Percentiles rank a stretch among this genome's conserved stretches.
Evolutionary conservation across 495 filamentous ascomycete genomes (phyloP).

Genomic region (Bacidia rubella): DNA sequence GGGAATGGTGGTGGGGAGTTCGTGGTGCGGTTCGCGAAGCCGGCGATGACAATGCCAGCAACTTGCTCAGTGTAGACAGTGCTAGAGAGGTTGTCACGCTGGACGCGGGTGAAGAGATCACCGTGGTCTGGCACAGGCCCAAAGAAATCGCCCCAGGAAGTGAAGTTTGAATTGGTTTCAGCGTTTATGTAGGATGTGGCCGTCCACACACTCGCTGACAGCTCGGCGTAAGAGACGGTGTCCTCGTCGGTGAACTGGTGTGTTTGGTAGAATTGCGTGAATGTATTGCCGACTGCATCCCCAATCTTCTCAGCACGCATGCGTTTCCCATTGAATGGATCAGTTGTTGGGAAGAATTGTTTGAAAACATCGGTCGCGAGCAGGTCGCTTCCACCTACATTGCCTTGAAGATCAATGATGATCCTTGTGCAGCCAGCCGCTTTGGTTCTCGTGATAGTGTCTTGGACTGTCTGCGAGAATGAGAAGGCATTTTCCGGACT

Average conservation of each 20-base stretch:
- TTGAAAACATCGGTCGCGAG: constrained; percentile 36
- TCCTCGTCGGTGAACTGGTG: constrained; percentile 11
- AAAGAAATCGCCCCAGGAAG: constrained; percentile 40
- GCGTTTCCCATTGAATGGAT: constrained; percentile 31
- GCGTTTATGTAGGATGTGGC: constrained; percentile 30
- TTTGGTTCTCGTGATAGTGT: constrained; percentile 30
- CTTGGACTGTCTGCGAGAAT: constrained; percentile 25
- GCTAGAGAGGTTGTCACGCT: constrained; percentile 38
- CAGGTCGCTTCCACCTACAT: constrained; percentile 28
- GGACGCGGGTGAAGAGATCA: constrained; percentile 32
- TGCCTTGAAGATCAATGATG: constrained; percentile 39
- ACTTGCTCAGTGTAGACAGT: constrained; percentile 25
- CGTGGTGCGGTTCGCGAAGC: constrained; percentile 20
- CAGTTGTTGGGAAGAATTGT: constrained; percentile 35
- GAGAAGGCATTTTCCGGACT: constrained; percentile 20
- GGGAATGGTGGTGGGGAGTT: constrained; percentile 27
- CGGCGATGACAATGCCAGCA: constrained; percentile 28
- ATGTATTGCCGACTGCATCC: constrained; percentile 30
- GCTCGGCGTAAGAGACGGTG: constrained; percentile 9
- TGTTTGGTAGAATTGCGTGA: constrained; percentile 25
- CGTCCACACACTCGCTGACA: constrained; percentile 29
- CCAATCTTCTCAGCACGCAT: constrained; percentile 28
- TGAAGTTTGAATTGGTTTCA: constrained; percentile 31
- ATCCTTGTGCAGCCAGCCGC: constrained; percentile 28
- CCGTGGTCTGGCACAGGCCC: constrained; percentile 30